Conservation (phyloP, 768 basidiomycete genomes). For the Rhizopogon vinicolor region DNA sequence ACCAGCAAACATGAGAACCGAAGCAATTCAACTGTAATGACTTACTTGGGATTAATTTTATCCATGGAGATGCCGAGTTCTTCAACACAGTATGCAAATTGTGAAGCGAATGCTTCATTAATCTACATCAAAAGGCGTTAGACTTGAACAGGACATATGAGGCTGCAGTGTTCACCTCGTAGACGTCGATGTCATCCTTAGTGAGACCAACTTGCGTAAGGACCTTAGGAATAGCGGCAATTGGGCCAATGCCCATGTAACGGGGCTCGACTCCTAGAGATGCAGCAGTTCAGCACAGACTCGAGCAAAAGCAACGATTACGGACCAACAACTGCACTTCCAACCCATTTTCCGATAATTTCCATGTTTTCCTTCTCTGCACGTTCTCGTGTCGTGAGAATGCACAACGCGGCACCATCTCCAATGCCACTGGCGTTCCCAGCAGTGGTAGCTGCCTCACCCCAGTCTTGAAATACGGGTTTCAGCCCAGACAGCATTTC, state of each 20-base stretch:
- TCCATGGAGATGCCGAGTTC: slow-evolving; percentile 69
- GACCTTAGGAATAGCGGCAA: slow-evolving; percentile 67
- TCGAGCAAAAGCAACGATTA: background rate
- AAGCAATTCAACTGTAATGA: slow-evolving; percentile 4
- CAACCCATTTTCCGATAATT: slow-evolving; percentile 81
- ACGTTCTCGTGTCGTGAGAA: slow-evolving; percentile 74
- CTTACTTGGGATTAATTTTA: slow-evolving; percentile 84
- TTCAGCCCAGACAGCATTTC: slow-evolving; percentile 78
- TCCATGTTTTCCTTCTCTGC: slow-evolving; percentile 76
- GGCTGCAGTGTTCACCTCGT: slow-evolving; percentile 46
- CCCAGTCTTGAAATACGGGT: slow-evolving; percentile 85
- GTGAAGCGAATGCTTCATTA: slow-evolving; percentile 90
- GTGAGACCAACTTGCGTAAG: slow-evolving; percentile 55
- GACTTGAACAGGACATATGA: background rate
- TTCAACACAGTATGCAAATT: slow-evolving; percentile 90
- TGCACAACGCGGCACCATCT: slow-evolving; percentile 85
- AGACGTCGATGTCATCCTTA: slow-evolving; percentile 73
- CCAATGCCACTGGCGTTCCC: slow-evolving; percentile 88
- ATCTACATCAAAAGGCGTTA: slow-evolving; percentile 40
- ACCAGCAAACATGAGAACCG: slow-evolving; percentile 5
- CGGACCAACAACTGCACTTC: slow-evolving; percentile 71
- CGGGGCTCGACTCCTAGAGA: slow-evolving; percentile 64
- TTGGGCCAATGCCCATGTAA: slow-evolving; percentile 76
- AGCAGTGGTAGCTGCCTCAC: slow-evolving; percentile 63
- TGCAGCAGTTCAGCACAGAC: slow-evolving; percentile 1